Base-by-base conservation (phyloP, 257 asterid genomes). In the Petunia axillaris region DNA sequence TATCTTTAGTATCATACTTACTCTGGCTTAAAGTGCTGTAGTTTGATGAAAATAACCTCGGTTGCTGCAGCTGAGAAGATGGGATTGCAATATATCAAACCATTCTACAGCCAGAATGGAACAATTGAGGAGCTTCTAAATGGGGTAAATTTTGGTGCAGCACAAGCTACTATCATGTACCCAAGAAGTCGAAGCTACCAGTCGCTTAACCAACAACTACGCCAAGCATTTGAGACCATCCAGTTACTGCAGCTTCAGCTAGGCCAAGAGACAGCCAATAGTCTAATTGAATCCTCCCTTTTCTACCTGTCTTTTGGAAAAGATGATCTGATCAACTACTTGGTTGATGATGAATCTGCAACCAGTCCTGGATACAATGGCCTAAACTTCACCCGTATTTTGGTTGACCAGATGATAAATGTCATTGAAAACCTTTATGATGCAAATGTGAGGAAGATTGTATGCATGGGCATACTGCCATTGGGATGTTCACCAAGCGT, bases 271-370 rank as follows among this genome's bases (percentile, higher is more conserved):
- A 57, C 46, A 2, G 87, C 91, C 4, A 81, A 79, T 41, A 41
- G 52, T 25, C 89, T 88, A 86, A 78, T 91, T 81, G 35, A 80
- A 68, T 87, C 94, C 8, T 87, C 96, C 79, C 40, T 91, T 37
- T 91, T 91, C 88, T 91, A 84, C 89, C 89, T 88, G 81, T 90
- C 94, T 0, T 85, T 91, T 6, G 96, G 96, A 5, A 91, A 91
- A 83, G 94, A 91, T 4, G 96, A 91, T 80, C 82, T 86, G 81
- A 82, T 85, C 40, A 59, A 81, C 11, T 83, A 86, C 90, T 78
- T 91, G 54, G 82, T 84, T 52, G 44, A 75, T 40, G 83, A 71
- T 83, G 81, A 86, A 2, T 78, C 85, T 3, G 14, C 53, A 55
- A 81, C 35, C 5, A 76, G 74, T 13, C 67, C 55, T 15, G 77